These are phyloP conservation scores for Akanthomyces muscarius DNA, from an alignment of 2,329 filamentous ascomycete genomes.

Conservation along the genomic window DNA sequence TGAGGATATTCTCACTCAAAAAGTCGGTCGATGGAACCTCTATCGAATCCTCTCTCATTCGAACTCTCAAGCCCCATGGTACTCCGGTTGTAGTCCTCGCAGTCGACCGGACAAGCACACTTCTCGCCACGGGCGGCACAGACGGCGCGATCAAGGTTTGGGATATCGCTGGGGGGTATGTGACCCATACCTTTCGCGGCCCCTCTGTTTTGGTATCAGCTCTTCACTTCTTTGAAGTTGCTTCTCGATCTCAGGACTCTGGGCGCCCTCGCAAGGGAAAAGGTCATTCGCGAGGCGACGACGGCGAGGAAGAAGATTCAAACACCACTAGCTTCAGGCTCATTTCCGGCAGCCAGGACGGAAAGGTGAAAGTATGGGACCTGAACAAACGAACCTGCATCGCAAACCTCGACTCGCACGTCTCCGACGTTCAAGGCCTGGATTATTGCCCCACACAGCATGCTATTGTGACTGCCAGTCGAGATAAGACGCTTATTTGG, in stretches of 20 bases:
- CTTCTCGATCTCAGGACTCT: slow-evolving; percentile 37
- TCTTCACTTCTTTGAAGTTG: slow-evolving; percentile 82
- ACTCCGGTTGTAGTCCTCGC: slow-evolving; percentile 85
- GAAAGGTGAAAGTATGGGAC: slow-evolving; percentile 88
- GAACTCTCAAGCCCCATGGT: slow-evolving; percentile 83
- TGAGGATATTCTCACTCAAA: slow-evolving; percentile 81
- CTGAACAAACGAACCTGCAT: slow-evolving; percentile 75
- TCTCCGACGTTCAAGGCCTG: slow-evolving; percentile 85
- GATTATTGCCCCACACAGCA: slow-evolving; percentile 76
- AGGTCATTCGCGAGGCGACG: slow-evolving; percentile 30
- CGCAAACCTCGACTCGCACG: slow-evolving; percentile 82
- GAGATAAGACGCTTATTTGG: slow-evolving; percentile 90
- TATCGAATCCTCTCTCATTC: slow-evolving; percentile 64
- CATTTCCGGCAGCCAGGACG: slow-evolving; percentile 90
- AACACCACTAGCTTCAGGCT: slow-evolving; percentile 62
- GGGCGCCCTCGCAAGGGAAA: slow-evolving; percentile 31
- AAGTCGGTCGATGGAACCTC: slow-evolving; percentile 52
- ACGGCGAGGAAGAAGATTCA: slow-evolving; percentile 37
- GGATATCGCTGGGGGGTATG: slow-evolving; percentile 86
- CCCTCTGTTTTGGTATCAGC: slow-evolving; percentile 90
- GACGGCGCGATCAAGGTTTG: slow-evolving; percentile 95
- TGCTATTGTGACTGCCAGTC: slow-evolving; percentile 73
- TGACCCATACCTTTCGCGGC: slow-evolving; percentile 92
- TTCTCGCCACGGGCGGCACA: slow-evolving; percentile 87
- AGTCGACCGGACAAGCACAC: slow-evolving; percentile 80